Conservation (phyloP, 1,284 basidiomycete species). For the Peniophora sp. region DNA sequence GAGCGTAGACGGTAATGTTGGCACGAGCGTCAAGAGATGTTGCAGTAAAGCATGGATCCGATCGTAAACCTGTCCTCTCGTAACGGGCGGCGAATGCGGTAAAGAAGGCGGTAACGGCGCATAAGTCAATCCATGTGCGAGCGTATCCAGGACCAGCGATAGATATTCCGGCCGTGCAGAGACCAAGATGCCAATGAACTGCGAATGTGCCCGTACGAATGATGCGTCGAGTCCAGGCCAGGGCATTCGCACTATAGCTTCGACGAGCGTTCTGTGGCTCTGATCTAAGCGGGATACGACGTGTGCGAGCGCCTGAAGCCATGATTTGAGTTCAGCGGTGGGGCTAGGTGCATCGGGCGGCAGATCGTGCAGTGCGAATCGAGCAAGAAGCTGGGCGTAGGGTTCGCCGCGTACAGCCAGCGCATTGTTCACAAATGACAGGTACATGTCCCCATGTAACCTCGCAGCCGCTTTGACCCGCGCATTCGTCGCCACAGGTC, state of each 20-base stretch:
- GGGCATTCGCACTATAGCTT: slow-evolving; percentile 82
- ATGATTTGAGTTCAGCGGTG: slow-evolving; percentile 56
- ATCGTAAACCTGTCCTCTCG: slow-evolving; percentile 79
- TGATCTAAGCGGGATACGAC: slow-evolving; percentile 78
- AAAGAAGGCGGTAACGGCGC: slow-evolving; percentile 48
- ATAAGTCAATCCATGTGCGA: slow-evolving; percentile 80
- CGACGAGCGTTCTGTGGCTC: slow-evolving; percentile 76
- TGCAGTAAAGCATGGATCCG: slow-evolving; percentile 81
- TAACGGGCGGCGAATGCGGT: slow-evolving; percentile 60
- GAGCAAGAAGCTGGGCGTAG: slow-evolving; percentile 65
- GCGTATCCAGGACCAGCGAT: slow-evolving; percentile 72
- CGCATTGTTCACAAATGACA: slow-evolving; percentile 79
- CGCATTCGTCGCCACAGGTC: slow-evolving; percentile 71
- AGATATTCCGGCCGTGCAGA: slow-evolving; percentile 94
- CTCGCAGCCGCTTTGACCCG: slow-evolving; percentile 70
- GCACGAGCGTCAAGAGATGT: slow-evolving; percentile 83
- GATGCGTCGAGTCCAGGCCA: slow-evolving; percentile 85
- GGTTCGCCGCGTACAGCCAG: slow-evolving; percentile 36
- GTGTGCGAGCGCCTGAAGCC: slow-evolving; percentile 71
- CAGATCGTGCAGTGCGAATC: slow-evolving; percentile 52
- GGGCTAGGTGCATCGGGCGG: slow-evolving; percentile 29
- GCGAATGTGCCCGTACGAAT: slow-evolving; percentile 81
- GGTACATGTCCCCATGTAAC: slow-evolving; percentile 75
- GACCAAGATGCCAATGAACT: slow-evolving; percentile 88
- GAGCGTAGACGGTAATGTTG: slow-evolving; percentile 81